Base-by-base conservation (phyloP, 2,329 filamentous ascomycete genomes). In the Microcyclospora tardicrescens region DNA sequence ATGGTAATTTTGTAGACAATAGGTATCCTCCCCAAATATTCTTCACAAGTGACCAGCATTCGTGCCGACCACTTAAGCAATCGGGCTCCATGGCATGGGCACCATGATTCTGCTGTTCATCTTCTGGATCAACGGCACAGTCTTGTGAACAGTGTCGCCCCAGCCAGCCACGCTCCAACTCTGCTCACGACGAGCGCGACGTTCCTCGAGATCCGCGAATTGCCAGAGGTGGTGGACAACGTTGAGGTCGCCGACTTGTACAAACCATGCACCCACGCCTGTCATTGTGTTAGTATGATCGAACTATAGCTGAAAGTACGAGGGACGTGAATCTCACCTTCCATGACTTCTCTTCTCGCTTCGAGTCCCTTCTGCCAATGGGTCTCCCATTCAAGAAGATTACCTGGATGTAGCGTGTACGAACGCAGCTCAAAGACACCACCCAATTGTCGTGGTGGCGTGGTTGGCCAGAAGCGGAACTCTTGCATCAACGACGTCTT, bases 391-490 rank as follows among this genome's bases (percentile, higher is more conserved):
- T 98, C 91, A 6, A 98, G 73, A 33, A 98, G 71, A 60, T 95
- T 95, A 32, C 91, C 91, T 0, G 91, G 91, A 59, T 95, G 85
- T 15, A 98, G 73, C 5, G 86, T 95, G 68, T 98, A 98, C 2
- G 91, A 95, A 37, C 91, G 84, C 28, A 98, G 73, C 67, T 98
- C 91, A 58, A 98, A 98, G 32, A 98, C 65, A 34, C 91, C 91
- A 39, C 91, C 91, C 1, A 98, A 75, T 54, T 84, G 72, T 43
- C 91, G 84, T 0, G 91, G 91, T 5, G 87, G 74, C 0, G 85
- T 89, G 2, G 91, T 98, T 1, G 91, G 91, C 91, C 91, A 98
- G 73, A 98, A 98, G 28, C 87, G 94, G 65, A 98, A 98, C 63
- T 98, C 91, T 62, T 98, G 91, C 91, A 98, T 98, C 37, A 98